A percentile compares a stretch with the other conserved stretches of the same genome.
phyloP scores from a whole-genome alignment of 2,329 filamentous ascomycete genomes.

The Magnaporthiopsis incrustans region DNA sequence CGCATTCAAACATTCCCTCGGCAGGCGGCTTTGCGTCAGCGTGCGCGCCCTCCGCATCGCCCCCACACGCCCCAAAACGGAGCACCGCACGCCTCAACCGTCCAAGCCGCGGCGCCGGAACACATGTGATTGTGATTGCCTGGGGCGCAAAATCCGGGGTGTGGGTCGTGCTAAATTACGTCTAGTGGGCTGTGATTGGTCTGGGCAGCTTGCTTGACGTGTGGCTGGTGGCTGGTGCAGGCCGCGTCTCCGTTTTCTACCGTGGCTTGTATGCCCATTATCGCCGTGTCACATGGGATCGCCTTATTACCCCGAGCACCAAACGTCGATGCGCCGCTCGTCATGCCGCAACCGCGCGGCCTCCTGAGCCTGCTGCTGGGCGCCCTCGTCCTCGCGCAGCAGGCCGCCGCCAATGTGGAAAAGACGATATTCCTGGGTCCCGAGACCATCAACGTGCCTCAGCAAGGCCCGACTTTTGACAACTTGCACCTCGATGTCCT shows the following conservation, averaged over 20 bases:
- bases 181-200: not conserved
- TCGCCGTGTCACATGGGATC: not conserved
- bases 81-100: not conserved
- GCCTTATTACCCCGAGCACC: not conserved
- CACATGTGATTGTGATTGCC: conserved; percentile 16
- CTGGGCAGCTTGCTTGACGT: not conserved
- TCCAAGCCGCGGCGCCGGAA: not conserved
- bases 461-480: conserved; percentile 46
- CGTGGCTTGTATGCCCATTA: not conserved
- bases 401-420: conserved; percentile 65
- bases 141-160: not conserved
- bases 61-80: conserved; percentile 2
- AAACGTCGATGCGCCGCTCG: not conserved
- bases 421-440: conserved; percentile 85
- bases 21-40: conserved; percentile 14
- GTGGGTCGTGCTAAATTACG: not conserved
- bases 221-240: conserved; percentile 1
- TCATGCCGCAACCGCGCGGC: not conserved
- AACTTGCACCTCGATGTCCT: conserved; percentile 58
- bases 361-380: conserved; percentile 5
- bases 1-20: conserved; percentile 11
- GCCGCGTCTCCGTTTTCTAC: too few relatives aligned
- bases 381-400: conserved; percentile 12
- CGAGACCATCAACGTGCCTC: conserved; percentile 43
- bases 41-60: not conserved